Evolutionary conservation across 164 flowering plant species (phyloP).

Genomic region (Chimonanthus praecox): DNA sequence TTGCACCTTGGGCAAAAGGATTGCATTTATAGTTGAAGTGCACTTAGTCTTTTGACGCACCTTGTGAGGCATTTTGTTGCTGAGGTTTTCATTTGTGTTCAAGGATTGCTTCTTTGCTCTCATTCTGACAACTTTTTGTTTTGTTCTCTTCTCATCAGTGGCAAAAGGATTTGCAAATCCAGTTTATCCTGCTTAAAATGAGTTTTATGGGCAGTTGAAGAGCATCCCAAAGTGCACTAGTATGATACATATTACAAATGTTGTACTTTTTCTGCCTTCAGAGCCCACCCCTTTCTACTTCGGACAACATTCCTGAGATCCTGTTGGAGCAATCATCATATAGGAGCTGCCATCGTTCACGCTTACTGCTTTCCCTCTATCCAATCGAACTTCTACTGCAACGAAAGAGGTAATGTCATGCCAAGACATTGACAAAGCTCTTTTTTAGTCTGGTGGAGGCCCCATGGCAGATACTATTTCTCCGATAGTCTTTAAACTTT

Average conservation of each 20-base stretch:
- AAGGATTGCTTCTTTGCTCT: background rate
- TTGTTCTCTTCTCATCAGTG: background rate
- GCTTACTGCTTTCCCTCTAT: too few species aligned
- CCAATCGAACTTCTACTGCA: too few species aligned
- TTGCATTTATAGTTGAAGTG: too few species aligned
- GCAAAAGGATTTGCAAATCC: conserved; percentile 1
- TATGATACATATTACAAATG: background rate
- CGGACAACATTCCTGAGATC: background rate
- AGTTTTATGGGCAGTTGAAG: background rate
- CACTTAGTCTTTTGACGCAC: too few species aligned
- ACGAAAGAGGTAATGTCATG: too few species aligned
- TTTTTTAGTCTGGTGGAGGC: too few species aligned
- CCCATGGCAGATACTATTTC: too few species aligned
- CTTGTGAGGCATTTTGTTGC: background rate
- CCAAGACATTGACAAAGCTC: too few species aligned
- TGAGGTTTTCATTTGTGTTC: background rate
- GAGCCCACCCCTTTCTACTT: background rate
- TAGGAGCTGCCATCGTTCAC: too few species aligned
- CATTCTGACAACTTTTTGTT: background rate
- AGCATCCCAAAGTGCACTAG: background rate
- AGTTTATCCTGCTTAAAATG: background rate
- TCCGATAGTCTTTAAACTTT: too few species aligned
- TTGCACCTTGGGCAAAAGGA: too few species aligned
- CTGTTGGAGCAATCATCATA: too few species aligned
- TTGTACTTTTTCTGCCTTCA: background rate